Conservation (phyloP, 352 stramenopile genomes). For the Phytophthora hibernalis region DNA sequence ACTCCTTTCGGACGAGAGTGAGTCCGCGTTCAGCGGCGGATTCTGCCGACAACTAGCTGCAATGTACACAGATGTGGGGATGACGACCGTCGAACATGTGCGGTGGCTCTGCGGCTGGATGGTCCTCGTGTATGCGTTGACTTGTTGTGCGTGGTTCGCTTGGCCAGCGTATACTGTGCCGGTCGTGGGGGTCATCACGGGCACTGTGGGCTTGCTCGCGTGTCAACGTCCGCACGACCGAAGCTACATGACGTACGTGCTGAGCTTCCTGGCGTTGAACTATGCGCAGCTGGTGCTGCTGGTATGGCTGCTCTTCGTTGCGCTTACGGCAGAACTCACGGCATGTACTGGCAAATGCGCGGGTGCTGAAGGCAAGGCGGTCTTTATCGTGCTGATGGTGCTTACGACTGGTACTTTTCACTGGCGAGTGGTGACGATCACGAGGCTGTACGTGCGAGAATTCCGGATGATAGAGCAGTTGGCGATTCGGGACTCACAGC, state of each 20-base stretch:
- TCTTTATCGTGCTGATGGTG: slow-evolving; percentile 39
- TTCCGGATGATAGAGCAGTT: slow-evolving; percentile 44
- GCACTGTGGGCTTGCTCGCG: slow-evolving; percentile 36
- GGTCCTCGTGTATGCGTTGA: slow-evolving; percentile 43
- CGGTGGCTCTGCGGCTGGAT: slow-evolving; percentile 49
- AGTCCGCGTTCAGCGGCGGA: slow-evolving; percentile 22
- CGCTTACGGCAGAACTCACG: slow-evolving; percentile 33
- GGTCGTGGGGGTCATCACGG: slow-evolving; percentile 32
- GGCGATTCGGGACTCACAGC: neutral
- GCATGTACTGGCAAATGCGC: slow-evolving; percentile 14
- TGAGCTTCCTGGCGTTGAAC: slow-evolving; percentile 43
- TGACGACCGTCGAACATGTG: slow-evolving; percentile 44
- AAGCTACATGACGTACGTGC: slow-evolving; percentile 35
- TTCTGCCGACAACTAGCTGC: slow-evolving; percentile 33
- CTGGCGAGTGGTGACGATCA: slow-evolving; percentile 33
- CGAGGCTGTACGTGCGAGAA: slow-evolving; percentile 40
- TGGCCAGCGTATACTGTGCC: slow-evolving; percentile 44
- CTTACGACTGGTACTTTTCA: slow-evolving; percentile 38
- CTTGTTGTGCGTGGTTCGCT: slow-evolving; percentile 39
- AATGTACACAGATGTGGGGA: slow-evolving; percentile 45
- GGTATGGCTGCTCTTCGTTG: slow-evolving; percentile 32
- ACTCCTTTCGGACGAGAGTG: slow-evolving; percentile 16
- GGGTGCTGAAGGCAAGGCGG: slow-evolving; percentile 22
- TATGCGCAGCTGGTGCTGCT: slow-evolving; percentile 42
- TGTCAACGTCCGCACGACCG: slow-evolving; percentile 40